Evolutionary conservation across 495 filamentous ascomycete genomes (phyloP).

Genomic region (Podospora fimiseda): DNA sequence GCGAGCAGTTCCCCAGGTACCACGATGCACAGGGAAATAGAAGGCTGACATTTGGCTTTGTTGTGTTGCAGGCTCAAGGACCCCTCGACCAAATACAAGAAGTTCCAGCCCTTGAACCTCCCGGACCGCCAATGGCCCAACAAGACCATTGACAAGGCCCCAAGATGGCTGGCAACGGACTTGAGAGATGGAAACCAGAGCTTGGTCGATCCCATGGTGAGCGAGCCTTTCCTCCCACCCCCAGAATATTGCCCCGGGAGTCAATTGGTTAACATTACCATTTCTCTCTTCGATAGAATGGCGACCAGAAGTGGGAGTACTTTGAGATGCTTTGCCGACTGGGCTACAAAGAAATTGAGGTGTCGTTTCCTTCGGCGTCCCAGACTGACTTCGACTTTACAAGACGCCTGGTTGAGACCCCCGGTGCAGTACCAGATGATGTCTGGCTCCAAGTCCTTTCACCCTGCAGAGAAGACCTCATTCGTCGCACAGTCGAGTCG

Average conservation of each 20-base stretch:
- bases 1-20: slow-evolving; percentile 11
- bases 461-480: slow-evolving; percentile 89
- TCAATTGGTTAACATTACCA: slow-evolving; percentile 18
- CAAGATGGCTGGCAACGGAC: slow-evolving; percentile 81
- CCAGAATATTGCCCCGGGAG: neutral
- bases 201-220: slow-evolving; percentile 83
- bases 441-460: slow-evolving; percentile 94
- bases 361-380: slow-evolving; percentile 90
- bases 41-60: slow-evolving; percentile 9
- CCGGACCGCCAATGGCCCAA: slow-evolving; percentile 89
- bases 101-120: slow-evolving; percentile 65
- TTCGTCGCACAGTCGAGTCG: slow-evolving; percentile 83
- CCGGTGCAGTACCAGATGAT: slow-evolving; percentile 81
- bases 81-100: slow-evolving; percentile 86
- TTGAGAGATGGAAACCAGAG: slow-evolving; percentile 85
- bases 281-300: slow-evolving; percentile 51
- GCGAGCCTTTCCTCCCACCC: slow-evolving; percentile 10
- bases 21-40: slow-evolving; percentile 12
- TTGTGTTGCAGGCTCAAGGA: slow-evolving; percentile 74
- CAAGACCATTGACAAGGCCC: slow-evolving; percentile 69
- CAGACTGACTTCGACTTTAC: slow-evolving; percentile 97
- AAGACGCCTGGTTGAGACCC: slow-evolving; percentile 76
- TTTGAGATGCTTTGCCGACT: slow-evolving; percentile 91
- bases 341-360: slow-evolving; percentile 97
- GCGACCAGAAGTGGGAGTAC: slow-evolving; percentile 89